Evolutionary conservation across 1,284 basidiomycete species (phyloP).

Genomic region (Vanrija sp.): DNA sequence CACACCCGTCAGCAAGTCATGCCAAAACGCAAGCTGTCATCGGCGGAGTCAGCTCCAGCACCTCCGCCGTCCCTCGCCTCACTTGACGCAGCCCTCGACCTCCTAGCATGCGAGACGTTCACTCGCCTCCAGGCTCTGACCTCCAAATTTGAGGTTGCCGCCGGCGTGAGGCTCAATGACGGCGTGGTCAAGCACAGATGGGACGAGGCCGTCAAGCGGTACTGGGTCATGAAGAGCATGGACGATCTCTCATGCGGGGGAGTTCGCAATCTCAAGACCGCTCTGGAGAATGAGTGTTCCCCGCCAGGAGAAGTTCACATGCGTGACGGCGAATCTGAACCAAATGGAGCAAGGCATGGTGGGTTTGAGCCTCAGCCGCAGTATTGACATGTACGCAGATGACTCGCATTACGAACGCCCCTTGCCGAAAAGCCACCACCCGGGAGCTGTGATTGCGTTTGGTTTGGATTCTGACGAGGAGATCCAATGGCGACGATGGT

Average conservation of each 20-base stretch:
- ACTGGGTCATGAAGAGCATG: conserved; percentile 45
- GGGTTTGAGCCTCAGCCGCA: not conserved
- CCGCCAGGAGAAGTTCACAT: conserved; percentile 5
- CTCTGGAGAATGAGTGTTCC: not conserved
- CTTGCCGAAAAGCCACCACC: conserved; percentile 25
- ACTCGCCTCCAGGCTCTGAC: conserved; percentile 29
- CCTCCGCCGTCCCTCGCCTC: conserved; percentile 25
- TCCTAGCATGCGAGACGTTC: conserved; percentile 43
- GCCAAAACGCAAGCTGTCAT: conserved; percentile 20
- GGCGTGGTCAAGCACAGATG: conserved; percentile 35
- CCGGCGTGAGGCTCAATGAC: conserved; percentile 37
- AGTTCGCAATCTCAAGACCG: not conserved
- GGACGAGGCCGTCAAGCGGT: conserved; percentile 45
- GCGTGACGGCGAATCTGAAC: conserved; percentile 7
- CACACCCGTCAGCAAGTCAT: not conserved
- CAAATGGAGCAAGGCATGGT: not conserved
- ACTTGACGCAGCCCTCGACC: conserved; percentile 43
- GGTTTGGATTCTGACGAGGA: conserved; percentile 31
- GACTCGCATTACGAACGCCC: conserved; percentile 9
- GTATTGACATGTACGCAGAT: not conserved
- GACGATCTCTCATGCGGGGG: conserved; percentile 34
- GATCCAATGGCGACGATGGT: conserved; percentile 37
- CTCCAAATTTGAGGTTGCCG: conserved; percentile 37
- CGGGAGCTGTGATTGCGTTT: conserved; percentile 28
- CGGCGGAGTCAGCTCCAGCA: conserved; percentile 7